phyloP scores from a whole-genome alignment of 306 rosid species.

The Quercus variabilis region DNA sequence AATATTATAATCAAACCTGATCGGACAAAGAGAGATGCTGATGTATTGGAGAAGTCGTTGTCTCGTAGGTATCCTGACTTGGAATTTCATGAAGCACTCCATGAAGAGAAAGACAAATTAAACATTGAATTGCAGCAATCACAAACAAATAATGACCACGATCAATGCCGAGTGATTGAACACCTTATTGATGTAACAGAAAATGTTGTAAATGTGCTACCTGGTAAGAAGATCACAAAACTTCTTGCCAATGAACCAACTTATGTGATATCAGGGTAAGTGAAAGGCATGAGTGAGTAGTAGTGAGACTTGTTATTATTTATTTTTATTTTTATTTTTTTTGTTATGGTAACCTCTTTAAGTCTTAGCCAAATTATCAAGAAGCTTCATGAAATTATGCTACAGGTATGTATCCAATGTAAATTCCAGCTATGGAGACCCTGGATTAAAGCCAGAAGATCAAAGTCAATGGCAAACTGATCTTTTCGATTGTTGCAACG shows the following conservation, averaged over 20 bases:
- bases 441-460: background rate
- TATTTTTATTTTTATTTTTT: no score
- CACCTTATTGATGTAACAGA: slow-evolving; percentile 36
- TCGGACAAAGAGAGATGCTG: slow-evolving; percentile 28
- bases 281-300: background rate
- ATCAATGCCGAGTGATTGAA: slow-evolving; percentile 38
- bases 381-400: background rate
- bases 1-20: slow-evolving; percentile 27
- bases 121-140: slow-evolving; percentile 21
- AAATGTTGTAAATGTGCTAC: slow-evolving; percentile 24
- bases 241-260: slow-evolving; percentile 12
- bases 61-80: slow-evolving; percentile 33
- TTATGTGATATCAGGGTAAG: slow-evolving; percentile 20
- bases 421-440: slow-evolving; percentile 1
- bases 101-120: slow-evolving; percentile 39
- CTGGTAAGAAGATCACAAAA: slow-evolving; percentile 14
- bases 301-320: no score
- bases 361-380: background rate
- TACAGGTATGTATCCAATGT: slow-evolving; percentile 13
- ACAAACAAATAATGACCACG: slow-evolving; percentile 13
- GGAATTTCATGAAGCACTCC: slow-evolving; percentile 35
- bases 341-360: no score
- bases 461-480: slow-evolving; percentile 34
- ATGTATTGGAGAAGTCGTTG: slow-evolving; percentile 29
- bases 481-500: slow-evolving; percentile 32